A percentile compares a stretch with the other conserved stretches of the same genome.
Evolutionary conservation across 139 green algal species (phyloP).

Genomic region (Auxenochlorella pyrenoidosa): DNA sequence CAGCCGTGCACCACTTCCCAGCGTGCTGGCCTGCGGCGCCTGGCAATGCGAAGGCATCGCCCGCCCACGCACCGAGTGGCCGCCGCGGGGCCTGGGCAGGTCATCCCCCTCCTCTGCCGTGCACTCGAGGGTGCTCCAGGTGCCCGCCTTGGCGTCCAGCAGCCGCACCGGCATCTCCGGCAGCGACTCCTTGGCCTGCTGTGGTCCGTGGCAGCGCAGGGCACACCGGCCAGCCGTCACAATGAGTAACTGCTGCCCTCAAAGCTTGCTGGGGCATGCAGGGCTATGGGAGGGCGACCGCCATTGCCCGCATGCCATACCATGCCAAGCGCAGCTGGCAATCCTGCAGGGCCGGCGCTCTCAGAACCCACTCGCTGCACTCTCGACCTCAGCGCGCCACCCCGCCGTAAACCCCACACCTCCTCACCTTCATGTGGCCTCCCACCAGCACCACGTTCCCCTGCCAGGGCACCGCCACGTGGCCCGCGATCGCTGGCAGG

Average conservation of each 20-base stretch:
- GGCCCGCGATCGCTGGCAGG: slow-evolving; percentile 69
- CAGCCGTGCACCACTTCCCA: no score
- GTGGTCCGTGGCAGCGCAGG: neutral
- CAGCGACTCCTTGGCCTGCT: slow-evolving; percentile 68
- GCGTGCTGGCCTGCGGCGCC: no score
- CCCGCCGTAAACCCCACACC: neutral
- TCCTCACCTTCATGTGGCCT: slow-evolving; percentile 80
- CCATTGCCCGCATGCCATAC: no score
- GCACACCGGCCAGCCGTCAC: no score
- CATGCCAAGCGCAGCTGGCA: neutral
- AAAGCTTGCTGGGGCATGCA: no score
- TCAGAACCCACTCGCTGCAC: no score
- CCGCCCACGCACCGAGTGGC: slow-evolving; percentile 66
- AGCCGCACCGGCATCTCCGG: slow-evolving; percentile 66
- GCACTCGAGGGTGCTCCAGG: slow-evolving; percentile 56
- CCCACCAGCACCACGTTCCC: slow-evolving; percentile 81
- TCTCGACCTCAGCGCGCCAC: no score
- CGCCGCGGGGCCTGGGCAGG: slow-evolving; percentile 70
- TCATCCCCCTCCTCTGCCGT: slow-evolving; percentile 30
- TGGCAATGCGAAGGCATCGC: neutral
- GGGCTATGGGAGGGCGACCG: no score
- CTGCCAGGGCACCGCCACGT: slow-evolving; percentile 60
- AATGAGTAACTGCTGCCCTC: no score
- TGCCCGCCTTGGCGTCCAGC: slow-evolving; percentile 66
- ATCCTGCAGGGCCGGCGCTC: neutral